These are phyloP conservation scores for Chlorella sorokiniana DNA, from an alignment of 139 green algal genomes.

Conservation along the genomic window DNA sequence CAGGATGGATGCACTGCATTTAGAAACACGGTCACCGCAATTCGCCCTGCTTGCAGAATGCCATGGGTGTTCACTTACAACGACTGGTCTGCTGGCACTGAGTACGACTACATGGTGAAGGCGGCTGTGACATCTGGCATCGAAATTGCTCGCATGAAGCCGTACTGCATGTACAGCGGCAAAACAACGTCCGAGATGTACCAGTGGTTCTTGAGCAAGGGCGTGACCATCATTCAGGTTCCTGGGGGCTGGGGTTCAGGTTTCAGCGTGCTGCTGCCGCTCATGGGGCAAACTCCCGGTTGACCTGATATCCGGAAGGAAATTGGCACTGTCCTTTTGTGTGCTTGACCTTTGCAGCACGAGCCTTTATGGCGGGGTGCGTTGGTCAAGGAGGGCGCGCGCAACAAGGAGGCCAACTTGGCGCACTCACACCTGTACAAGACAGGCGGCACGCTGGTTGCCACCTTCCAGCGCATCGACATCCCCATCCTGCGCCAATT, in stretches of 20 bases:
- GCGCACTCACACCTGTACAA: slow-evolving; percentile 22
- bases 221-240: slow-evolving; percentile 29
- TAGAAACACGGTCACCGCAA: too few relatives aligned
- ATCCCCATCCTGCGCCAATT: slow-evolving; percentile 27
- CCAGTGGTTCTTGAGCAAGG: not conserved
- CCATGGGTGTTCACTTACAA: slow-evolving; percentile 33
- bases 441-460: slow-evolving; percentile 10
- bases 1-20: not conserved
- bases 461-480: slow-evolving; percentile 25
- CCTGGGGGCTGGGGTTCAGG: too few relatives aligned
- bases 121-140: slow-evolving; percentile 4
- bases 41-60: not conserved
- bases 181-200: slow-evolving; percentile 1
- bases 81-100: slow-evolving; percentile 20
- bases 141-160: slow-evolving; percentile 12
- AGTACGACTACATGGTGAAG: slow-evolving; percentile 29
- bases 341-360: not conserved
- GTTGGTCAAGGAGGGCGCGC: not conserved
- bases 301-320: not conserved
- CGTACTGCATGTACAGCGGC: slow-evolving; percentile 22
- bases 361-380: not conserved
- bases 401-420: not conserved
- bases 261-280: too few relatives aligned
- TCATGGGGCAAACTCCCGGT: too few relatives aligned
- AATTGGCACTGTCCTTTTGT: not conserved